Evolutionary conservation across 805 yeast species (phyloP).

Genomic region (Saccharomyces kudriavzevii): DNA sequence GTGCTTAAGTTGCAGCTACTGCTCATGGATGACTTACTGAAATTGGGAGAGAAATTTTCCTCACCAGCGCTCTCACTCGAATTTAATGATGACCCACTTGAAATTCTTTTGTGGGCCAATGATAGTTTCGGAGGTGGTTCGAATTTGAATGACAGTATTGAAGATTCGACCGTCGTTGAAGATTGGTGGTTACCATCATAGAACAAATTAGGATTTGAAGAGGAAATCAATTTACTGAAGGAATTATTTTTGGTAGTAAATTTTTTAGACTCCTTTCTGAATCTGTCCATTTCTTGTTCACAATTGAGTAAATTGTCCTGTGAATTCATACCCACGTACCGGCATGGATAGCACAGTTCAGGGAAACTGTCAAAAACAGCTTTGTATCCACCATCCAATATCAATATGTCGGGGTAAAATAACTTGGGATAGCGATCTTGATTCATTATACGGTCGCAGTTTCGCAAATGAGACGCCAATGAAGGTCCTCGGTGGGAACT

Average conservation of each 20-base stretch:
- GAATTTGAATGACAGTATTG: conserved; percentile 9
- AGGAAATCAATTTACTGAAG: conserved; percentile 13
- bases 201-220: conserved; percentile 13
- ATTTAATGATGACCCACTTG: conserved; percentile 9
- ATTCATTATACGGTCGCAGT: conserved; percentile 70
- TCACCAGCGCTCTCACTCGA: conserved; percentile 4
- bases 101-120: conserved; percentile 7
- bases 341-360: conserved; percentile 61
- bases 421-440: conserved; percentile 70
- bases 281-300: conserved; percentile 46
- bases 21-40: conserved; percentile 4
- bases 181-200: neutral
- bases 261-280: conserved; percentile 39
- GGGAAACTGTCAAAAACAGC: conserved; percentile 56
- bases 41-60: conserved; percentile 8
- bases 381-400: conserved; percentile 88
- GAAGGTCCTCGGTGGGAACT: conserved; percentile 90
- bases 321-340: conserved; percentile 74
- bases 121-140: conserved; percentile 28
- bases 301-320: conserved; percentile 32
- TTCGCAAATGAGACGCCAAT: conserved; percentile 79
- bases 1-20: conserved; percentile 17
- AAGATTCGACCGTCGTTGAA: neutral
- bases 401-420: conserved; percentile 80
- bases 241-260: conserved; percentile 31